Conservation (phyloP, 2,329 filamentous ascomycete genomes). For the Stenocarpella maydis region DNA sequence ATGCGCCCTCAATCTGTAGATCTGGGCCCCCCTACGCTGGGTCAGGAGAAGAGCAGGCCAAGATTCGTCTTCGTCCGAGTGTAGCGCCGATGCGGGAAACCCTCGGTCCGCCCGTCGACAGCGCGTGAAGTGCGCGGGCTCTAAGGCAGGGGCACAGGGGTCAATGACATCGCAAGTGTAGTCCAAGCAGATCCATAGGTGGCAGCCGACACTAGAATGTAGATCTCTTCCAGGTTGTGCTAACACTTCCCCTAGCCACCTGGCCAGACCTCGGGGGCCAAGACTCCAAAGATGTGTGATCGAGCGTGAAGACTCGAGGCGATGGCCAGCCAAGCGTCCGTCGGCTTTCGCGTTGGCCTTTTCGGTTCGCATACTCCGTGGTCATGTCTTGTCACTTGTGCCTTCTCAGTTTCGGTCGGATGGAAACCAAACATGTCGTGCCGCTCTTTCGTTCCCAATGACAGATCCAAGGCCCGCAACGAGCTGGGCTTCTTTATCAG, state of each 20-base stretch:
- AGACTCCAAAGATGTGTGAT: neutral
- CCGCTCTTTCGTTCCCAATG: too few species aligned
- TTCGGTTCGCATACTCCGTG: neutral
- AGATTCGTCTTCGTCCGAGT: slow-evolving; percentile 3
- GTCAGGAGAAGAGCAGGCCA: neutral
- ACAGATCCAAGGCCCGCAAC: neutral
- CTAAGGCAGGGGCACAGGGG: slow-evolving; percentile 25
- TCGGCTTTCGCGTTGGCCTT: neutral
- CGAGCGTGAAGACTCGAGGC: neutral
- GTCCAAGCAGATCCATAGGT: neutral
- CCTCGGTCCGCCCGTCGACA: slow-evolving; percentile 16
- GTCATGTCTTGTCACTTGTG: neutral
- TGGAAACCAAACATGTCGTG: neutral
- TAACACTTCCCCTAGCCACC: neutral
- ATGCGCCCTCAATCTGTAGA: too few species aligned
- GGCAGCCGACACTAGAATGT: neutral
- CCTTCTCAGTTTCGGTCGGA: neutral
- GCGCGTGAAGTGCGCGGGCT: slow-evolving; percentile 4
- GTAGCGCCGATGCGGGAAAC: neutral
- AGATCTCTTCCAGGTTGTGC: neutral
- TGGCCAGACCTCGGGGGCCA: slow-evolving; percentile 9
- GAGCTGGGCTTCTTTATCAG: neutral
- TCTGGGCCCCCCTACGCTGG: neutral
- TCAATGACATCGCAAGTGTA: slow-evolving; percentile 6
- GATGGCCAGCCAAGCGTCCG: neutral